Evolutionary conservation across 768 basidiomycete species (phyloP), one percentile per base, ranked within the genome.

Genomic region (Tylopilus sp.): DNA sequence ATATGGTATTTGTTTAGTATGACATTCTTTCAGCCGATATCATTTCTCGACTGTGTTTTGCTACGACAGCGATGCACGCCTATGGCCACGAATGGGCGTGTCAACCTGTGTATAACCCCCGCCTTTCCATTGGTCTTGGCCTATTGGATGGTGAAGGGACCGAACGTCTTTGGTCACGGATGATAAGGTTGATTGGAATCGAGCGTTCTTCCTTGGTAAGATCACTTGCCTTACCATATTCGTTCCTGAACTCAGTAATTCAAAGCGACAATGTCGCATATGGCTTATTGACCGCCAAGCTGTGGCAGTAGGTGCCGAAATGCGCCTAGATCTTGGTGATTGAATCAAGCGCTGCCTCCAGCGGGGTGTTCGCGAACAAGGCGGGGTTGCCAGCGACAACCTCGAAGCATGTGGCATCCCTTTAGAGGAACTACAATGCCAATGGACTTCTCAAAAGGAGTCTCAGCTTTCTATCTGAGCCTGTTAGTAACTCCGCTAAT

Each of bases 201-300:
- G 60, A 70, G 0, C 51, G 71, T 2, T 53, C 58, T 0, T 74
- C 67, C 2, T 67, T 58, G 9, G 76, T 78, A 58, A 40, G 69
- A n/a, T n/a, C n/a, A n/a, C n/a, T n/a, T n/a, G n/a, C n/a, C n/a
- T n/a, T n/a, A 34, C 33, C 13, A 34, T 8, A 34, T n/a, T n/a
- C n/a, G 17, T 29, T 41, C 37, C 16, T 43, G 9, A 44, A 24
- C 14, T 30, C 6, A 33, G n/a, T 19, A 9, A 14, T 21, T 21
- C 10, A 21, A 62, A 34, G 71, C 55, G 58, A 16, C 55, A 61
- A 6, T 47, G 61, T 1, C 62, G 67, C 2, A 60, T 74, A 1
- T 75, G 71, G 67, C 42, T 74, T 0, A 55, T 76, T 12, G 72
- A 76, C 45, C 61, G 64, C 3, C 71, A 72, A 17, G 62, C 65